Percentiles rank a stretch among this genome's conserved stretches.
These are phyloP conservation scores for Chytriomyces confervae DNA, from an alignment of 192 early-diverging fungal genomes.

Conservation along the genomic window DNA sequence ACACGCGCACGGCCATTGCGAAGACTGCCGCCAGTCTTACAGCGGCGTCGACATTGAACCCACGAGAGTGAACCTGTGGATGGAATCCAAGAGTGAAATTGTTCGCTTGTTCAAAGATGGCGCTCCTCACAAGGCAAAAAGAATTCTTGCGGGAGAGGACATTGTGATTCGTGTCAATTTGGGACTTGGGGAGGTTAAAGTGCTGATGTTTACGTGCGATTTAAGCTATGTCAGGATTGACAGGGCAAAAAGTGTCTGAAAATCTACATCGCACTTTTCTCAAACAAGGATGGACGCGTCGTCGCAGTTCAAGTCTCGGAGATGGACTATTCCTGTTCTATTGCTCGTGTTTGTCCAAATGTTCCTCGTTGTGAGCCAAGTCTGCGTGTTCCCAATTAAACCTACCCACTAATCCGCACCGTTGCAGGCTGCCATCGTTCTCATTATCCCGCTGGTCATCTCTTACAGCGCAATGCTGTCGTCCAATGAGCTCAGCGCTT, in stretches of 20 bases:
- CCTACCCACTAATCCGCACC: background rate
- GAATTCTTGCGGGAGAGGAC: slow-evolving; percentile 86
- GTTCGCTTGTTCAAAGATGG: slow-evolving; percentile 79
- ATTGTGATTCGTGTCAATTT: slow-evolving; percentile 80
- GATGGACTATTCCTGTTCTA: background rate
- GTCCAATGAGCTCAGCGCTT: background rate
- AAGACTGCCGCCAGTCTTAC: slow-evolving; percentile 68
- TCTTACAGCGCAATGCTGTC: background rate
- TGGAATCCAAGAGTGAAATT: slow-evolving; percentile 62
- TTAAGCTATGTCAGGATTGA: slow-evolving; percentile 91
- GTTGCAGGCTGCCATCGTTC: background rate
- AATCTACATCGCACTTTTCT: no score
- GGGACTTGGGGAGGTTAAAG: slow-evolving; percentile 73
- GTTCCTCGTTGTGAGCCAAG: background rate
- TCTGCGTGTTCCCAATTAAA: background rate
- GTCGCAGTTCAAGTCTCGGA: background rate
- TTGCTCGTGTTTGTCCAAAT: slow-evolving; percentile 1
- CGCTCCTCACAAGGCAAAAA: slow-evolving; percentile 61
- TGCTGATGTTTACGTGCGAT: slow-evolving; percentile 94
- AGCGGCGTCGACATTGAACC: slow-evolving; percentile 77
- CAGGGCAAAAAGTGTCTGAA: no score
- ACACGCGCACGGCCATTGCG: slow-evolving; percentile 75
- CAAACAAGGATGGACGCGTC: no score
- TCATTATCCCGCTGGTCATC: slow-evolving; percentile 2
- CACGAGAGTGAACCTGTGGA: slow-evolving; percentile 72